phyloP scores from a whole-genome alignment of 1,284 basidiomycete species.

The Apiotrichum montevideense region DNA sequence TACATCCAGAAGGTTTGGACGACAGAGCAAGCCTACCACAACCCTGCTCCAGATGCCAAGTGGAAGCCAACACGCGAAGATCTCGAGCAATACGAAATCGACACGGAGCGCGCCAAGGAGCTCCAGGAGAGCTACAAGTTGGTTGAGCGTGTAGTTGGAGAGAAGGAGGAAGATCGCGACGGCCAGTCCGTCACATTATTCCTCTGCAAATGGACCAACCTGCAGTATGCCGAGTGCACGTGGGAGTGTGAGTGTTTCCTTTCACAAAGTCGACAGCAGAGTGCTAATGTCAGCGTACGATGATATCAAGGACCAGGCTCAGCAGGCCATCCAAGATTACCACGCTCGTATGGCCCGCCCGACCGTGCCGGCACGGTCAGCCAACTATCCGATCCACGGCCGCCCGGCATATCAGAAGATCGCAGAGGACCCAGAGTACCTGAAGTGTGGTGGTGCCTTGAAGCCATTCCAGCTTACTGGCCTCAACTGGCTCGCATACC shows the following conservation, averaged over 20 bases:
- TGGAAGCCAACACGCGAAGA: conserved; percentile 77
- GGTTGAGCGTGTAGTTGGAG: conserved; percentile 84
- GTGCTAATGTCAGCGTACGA: conserved; percentile 46
- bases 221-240: conserved; percentile 92
- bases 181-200: conserved; percentile 64
- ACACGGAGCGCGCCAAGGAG: conserved; percentile 83
- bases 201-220: conserved; percentile 92
- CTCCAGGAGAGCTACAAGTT: conserved; percentile 84
- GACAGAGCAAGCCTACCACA: conserved; percentile 66
- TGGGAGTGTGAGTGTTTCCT: conserved; percentile 67
- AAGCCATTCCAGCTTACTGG: conserved; percentile 99
- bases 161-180: conserved; percentile 61
- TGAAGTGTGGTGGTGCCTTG: conserved; percentile 73
- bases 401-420: conserved; percentile 83
- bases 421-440: conserved; percentile 82
- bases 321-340: conserved; percentile 72
- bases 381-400: conserved; percentile 59
- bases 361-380: conserved; percentile 82
- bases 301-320: conserved; percentile 60
- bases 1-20: conserved; percentile 78
- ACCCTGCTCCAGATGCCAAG: conserved; percentile 47
- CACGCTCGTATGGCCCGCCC: conserved; percentile 68
- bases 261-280: not conserved
- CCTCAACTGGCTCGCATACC: conserved; percentile 94
- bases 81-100: conserved; percentile 77